phyloP scores from a whole-genome alignment of 257 asterid genomes.

The Gentiana dahurica region DNA sequence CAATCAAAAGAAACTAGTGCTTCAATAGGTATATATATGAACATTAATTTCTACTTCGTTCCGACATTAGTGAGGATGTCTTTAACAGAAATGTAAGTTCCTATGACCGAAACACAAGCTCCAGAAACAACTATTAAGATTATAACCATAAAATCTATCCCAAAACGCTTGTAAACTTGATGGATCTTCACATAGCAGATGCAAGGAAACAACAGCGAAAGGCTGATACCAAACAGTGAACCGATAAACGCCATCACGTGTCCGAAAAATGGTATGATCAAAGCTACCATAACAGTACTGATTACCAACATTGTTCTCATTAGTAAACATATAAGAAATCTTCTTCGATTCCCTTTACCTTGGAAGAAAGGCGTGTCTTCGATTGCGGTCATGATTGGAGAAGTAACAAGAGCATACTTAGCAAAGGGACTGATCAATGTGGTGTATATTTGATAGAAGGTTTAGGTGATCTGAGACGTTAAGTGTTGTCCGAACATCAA shows the following conservation, averaged over 20 bases:
- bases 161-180: slow-evolving; percentile 12
- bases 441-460: slow-evolving; percentile 36
- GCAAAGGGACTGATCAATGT: slow-evolving; percentile 35
- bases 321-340: slow-evolving; percentile 1
- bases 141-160: slow-evolving; percentile 19
- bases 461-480: slow-evolving; percentile 35
- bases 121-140: slow-evolving; percentile 20
- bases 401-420: slow-evolving; percentile 25
- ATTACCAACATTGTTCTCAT: slow-evolving; percentile 13
- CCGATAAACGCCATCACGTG: slow-evolving; percentile 47
- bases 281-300: slow-evolving; percentile 12
- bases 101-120: slow-evolving; percentile 14
- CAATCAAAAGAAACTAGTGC: too few relatives aligned
- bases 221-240: slow-evolving; percentile 24
- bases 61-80: slow-evolving; percentile 12
- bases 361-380: slow-evolving; percentile 5
- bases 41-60: too few relatives aligned
- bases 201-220: slow-evolving; percentile 39
- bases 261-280: slow-evolving; percentile 20
- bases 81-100: slow-evolving; percentile 32
- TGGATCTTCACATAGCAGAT: slow-evolving; percentile 39
- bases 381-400: slow-evolving; percentile 16
- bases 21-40: too few relatives aligned
- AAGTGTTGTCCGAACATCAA: slow-evolving; percentile 38
- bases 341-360: background rate